Evolutionary conservation across 106 monocot species (phyloP), one percentile per base, ranked within the genome.

Genomic region (Allium fistulosum): DNA sequence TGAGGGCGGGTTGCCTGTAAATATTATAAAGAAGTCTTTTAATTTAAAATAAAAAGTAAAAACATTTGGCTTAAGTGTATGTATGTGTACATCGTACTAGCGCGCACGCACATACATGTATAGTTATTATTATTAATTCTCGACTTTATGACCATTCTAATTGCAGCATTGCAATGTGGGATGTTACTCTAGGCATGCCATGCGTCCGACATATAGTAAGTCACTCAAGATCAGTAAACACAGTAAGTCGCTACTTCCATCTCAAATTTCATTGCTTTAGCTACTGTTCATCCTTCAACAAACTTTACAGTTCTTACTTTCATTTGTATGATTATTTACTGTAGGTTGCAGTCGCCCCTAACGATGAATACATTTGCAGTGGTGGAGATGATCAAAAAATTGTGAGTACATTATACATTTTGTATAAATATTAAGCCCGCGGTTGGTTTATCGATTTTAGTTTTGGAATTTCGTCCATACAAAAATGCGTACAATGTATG

Each of bases 321-420:
- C 12, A 11, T 66, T 66, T 48, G 49, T n/a, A 50, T 53, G 52
- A 6, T 3, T 67, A n/a, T 51, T 67, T 26, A 66, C 17, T 63
- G 16, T 71, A 93, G 93, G 79, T 93, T 53, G 83, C 85, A 53
- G 80, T 88, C n/a, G 76, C 88, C 47, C 83, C 86, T 53, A 86
- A 84, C 83, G 93, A 86, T 78, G 88, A 86, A 27, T 93, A 93
- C 28, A 61, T 88, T 7, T 86, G 86, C 81, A 86, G 76, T 62
- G 93, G 93, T 7, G 93, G 93, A 63, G 88, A 88, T 68, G 93
- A 93, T 61, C 87, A 93, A 71, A 93, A 93, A 88, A 77, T 93
- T 79, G 93, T 93, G 56, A 88, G 93, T 67, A 7, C 26, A 51
- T 16, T 13, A 12, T 51, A 14, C 6, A 17, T 67, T 67, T 67